Conservation (phyloP, 1,139 yeast genomes). For the Chernovozyma sophiae-reginae region DNA sequence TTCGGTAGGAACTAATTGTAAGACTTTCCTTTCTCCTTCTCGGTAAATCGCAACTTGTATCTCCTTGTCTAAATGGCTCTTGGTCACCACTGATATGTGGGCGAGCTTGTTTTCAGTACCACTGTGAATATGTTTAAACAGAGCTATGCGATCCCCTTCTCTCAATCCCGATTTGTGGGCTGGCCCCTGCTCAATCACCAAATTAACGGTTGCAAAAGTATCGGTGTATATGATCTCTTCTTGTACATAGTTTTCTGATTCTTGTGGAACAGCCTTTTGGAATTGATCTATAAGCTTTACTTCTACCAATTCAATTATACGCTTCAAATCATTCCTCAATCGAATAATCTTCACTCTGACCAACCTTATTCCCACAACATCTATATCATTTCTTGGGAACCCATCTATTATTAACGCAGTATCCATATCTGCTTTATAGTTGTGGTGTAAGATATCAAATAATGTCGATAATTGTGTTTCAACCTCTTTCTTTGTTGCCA, state of each 20-base stretch:
- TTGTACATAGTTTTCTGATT: background rate
- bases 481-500: conserved; percentile 25
- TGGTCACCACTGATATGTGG: conserved; percentile 25
- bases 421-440: conserved; percentile 52
- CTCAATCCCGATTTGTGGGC: conserved; percentile 38
- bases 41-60: conserved; percentile 29
- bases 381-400: conserved; percentile 81
- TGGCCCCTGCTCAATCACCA: conserved; percentile 48
- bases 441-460: conserved; percentile 27
- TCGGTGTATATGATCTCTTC: background rate
- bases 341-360: conserved; percentile 62
- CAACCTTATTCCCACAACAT: conserved; percentile 65
- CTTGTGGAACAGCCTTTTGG: conserved; percentile 7
- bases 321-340: conserved; percentile 62
- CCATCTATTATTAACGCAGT: conserved; percentile 71
- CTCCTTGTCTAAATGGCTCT: conserved; percentile 16
- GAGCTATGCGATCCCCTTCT: conserved; percentile 46
- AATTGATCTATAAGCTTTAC: conserved; percentile 43
- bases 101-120: conserved; percentile 46
- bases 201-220: conserved; percentile 58
- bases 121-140: conserved; percentile 45
- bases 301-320: conserved; percentile 47
- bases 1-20: conserved; percentile 48
- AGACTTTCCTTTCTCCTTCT: conserved; percentile 13
- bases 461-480: conserved; percentile 30